Evolutionary conservation across 169 alveolate species (phyloP), one percentile per base, ranked within the genome.

Genomic region (Plasmodium fragile): DNA sequence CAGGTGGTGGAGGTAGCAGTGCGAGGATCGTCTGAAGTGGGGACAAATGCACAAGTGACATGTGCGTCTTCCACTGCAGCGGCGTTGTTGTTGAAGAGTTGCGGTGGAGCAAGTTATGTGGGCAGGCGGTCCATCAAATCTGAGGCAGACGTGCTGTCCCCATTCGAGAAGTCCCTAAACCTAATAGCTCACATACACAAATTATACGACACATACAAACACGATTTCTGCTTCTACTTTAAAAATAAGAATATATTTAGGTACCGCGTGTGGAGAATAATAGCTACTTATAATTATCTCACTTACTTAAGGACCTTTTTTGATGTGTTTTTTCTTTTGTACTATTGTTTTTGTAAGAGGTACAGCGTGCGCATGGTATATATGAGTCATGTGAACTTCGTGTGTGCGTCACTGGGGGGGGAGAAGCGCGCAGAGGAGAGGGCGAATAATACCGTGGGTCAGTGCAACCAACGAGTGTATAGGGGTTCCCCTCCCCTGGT

Each of bases 261-360:
- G 41, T 75, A 30, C 28, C 78, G 69, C 13, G 13, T 52, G 2
- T 84, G 93, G 93, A 43, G 93, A 32, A 7, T 30, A 4, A 84
- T 84, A 28, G 83, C 93, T 4, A 72, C 84, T 6, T 84, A 84
- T 25, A 84, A 84, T 73, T 84, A 84, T 28, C 36, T 84, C 8
- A 84, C 43, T 7, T 84, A 84, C n/a, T 3, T 84, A 6, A 84
- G 53, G 41, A 30, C 73, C 0, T 84, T 28, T 41, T 84, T 84
- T 18, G 53, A 84, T 25, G 18, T 72, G 4, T 84, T 84, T 73
- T 84, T 84, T 11, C 93, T 71, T 53, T 25, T 84, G 13, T 84
- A 84, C 65, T 71, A 72, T 65, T 18, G 65, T 36, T 65, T 84
- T 6, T 84, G 83, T 39, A n/a, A 28, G 1, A 52, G 41, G 6